Evolutionary conservation across 176 grass and related monocot genomes (phyloP), one percentile per base, ranked within the genome.

Genomic region (Oryza nivara): DNA sequence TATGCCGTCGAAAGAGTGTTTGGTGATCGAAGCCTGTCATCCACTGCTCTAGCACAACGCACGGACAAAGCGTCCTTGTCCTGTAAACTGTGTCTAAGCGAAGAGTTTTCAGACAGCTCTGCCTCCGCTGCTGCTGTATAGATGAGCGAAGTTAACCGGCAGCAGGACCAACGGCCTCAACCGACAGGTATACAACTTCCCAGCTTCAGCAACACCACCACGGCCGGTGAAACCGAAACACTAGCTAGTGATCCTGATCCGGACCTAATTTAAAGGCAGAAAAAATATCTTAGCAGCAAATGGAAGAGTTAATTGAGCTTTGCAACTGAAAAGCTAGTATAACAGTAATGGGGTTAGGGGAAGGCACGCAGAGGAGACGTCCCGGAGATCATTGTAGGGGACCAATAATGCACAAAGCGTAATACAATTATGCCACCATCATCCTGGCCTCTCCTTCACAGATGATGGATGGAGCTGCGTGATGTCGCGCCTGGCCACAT

Each of bases 1-100:
- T n/a, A 5, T 13, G 48, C 2, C 17, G 7, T 15, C 35, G 60
- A 34, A 34, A 10, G 22, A 22, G 15, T 58, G 85, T 82, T 61
- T 14, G 86, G 86, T 83, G 68, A 71, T 32, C 74, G 51, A 30
- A 63, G 34, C 43, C 67, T 65, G 5, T 72, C 73, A 72, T 43
- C 73, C n/a, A 51, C 40, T 65, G 26, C 48, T 72, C 28, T 61
- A 20, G 12, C 78, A 16, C 17, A 45, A 61, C 9, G 54, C 36
- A 28, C 1, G 73, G 30, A 41, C 73, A 72, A 73, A 67, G 17
- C 34, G 74, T 78, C 68, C 15, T 16, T 54, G 49, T 82, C 72
- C 17, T 25, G 14, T 16, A 86, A 41, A 36, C 56, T 71, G 11
- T 12, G 63, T 65, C 67, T 47, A 49, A 35, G n/a, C 40, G 2